phyloP scores from a whole-genome alignment of 805 yeast species.

The Candida endomychidarum region DNA sequence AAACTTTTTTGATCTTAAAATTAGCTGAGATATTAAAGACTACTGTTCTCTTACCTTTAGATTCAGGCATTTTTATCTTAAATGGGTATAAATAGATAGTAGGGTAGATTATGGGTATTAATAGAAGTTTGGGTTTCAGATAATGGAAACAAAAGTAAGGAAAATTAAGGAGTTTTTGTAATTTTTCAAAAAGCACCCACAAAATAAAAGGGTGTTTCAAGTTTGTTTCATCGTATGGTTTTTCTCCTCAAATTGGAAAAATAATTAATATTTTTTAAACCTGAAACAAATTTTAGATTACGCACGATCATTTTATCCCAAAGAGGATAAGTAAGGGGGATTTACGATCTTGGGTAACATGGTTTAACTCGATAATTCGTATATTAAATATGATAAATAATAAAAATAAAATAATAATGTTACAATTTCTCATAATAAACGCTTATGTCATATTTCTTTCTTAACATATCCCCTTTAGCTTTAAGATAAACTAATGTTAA shows the following conservation, averaged over 20 bases:
- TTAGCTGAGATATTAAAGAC: conserved; percentile 47
- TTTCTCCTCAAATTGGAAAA: not conserved
- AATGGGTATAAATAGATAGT: not conserved
- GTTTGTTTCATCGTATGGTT: not conserved
- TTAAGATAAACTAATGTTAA: conserved; percentile 48
- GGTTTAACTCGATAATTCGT: no score
- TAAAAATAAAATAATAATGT: conserved; percentile 3
- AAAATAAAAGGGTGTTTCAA: conserved; percentile 1
- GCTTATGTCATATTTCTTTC: conserved; percentile 62
- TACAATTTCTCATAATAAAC: conserved; percentile 52
- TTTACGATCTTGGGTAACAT: no score
- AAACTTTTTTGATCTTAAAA: conserved; percentile 56
- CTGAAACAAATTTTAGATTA: conserved; percentile 7
- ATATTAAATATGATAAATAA: not conserved
- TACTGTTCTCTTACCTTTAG: conserved; percentile 4
- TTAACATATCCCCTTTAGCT: conserved; percentile 56
- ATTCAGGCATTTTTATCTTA: not conserved
- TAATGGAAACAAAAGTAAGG: no score
- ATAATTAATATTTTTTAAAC: conserved; percentile 3
- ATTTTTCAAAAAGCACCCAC: conserved; percentile 4
- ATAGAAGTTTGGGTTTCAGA: no score
- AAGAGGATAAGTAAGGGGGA: no score
- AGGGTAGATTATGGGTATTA: no score
- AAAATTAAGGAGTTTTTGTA: not conserved
- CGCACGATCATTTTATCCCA: no score